Percentiles rank a stretch among this genome's conserved stretches.
phyloP scores from a whole-genome alignment of 345 rosid species.

The Salix brachista region DNA sequence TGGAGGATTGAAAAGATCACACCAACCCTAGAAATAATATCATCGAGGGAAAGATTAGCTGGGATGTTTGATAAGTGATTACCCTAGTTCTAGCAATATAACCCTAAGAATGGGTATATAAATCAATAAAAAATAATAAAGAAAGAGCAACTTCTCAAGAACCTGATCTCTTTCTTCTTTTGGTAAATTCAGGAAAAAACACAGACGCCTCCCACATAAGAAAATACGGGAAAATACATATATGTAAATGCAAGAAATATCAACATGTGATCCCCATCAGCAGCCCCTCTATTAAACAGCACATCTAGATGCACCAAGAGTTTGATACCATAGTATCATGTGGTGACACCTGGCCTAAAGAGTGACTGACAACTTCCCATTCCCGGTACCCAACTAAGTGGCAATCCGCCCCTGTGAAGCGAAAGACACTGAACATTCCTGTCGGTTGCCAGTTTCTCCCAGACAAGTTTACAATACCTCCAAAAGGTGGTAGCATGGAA shows the following conservation, averaged over 20 bases:
- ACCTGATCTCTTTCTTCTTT: constrained; percentile 62
- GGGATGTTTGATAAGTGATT: background rate
- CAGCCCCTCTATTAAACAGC: constrained; percentile 1
- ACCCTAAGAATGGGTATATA: constrained; percentile 2
- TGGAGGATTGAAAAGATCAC: background rate
- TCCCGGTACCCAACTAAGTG: constrained; percentile 40
- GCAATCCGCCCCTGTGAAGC: constrained; percentile 15
- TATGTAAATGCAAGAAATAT: constrained; percentile 9
- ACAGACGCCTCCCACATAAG: constrained; percentile 28
- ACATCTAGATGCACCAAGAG: constrained; percentile 25
- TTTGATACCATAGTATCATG: constrained; percentile 9
- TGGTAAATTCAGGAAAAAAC: constrained; percentile 36
- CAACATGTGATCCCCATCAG: constrained; percentile 26
- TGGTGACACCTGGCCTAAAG: constrained; percentile 37
- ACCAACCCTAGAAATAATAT: constrained; percentile 14
- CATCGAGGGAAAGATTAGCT: background rate
- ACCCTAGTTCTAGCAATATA: background rate
- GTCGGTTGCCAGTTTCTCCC: constrained; percentile 75
- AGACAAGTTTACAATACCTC: constrained; percentile 24
- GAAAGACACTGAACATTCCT: constrained; percentile 50
- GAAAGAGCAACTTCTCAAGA: constrained; percentile 15
- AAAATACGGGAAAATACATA: constrained; percentile 35
- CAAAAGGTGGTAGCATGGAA: constrained; percentile 18
- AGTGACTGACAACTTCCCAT: constrained; percentile 39
- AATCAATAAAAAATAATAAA: background rate